phyloP scores from a whole-genome alignment of 1,139 yeast species.

The Suhomyces anneliseae region DNA sequence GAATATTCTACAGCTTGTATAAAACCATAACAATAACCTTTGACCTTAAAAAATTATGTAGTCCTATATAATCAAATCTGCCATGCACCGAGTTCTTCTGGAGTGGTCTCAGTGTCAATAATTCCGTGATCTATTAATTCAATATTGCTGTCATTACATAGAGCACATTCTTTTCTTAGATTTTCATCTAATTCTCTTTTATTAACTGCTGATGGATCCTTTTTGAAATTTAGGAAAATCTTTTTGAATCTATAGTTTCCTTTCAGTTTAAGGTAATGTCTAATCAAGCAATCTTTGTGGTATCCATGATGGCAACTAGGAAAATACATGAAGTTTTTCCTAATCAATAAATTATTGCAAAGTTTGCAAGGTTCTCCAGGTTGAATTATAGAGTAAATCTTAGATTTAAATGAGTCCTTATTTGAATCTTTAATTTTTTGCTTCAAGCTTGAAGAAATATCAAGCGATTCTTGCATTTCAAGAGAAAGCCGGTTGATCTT shows the following conservation, averaged over 20 bases:
- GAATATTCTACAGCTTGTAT: too few species aligned
- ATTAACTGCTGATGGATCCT: constrained; percentile 15
- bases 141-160: constrained; percentile 78
- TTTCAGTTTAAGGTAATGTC: constrained; percentile 54
- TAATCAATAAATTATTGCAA: constrained; percentile 67
- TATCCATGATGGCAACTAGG: constrained; percentile 86
- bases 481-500: constrained; percentile 61
- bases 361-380: constrained; percentile 82
- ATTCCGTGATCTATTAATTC: constrained; percentile 61
- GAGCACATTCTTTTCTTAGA: constrained; percentile 66
- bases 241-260: constrained; percentile 70
- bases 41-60: too few species aligned
- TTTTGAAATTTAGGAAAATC: constrained; percentile 31
- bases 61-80: constrained; percentile 11
- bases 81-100: constrained; percentile 29
- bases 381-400: constrained; percentile 52
- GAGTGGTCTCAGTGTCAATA: constrained; percentile 25
- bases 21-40: too few species aligned
- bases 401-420: constrained; percentile 40
- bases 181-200: constrained; percentile 56
- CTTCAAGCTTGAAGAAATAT: constrained; percentile 61
- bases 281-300: constrained; percentile 83
- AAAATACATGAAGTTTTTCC: constrained; percentile 74
- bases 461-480: constrained; percentile 76
- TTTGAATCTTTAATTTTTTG: constrained; percentile 55